phyloP scores from a whole-genome alignment of 495 filamentous ascomycete species.

The Chaetomium fimeti region DNA sequence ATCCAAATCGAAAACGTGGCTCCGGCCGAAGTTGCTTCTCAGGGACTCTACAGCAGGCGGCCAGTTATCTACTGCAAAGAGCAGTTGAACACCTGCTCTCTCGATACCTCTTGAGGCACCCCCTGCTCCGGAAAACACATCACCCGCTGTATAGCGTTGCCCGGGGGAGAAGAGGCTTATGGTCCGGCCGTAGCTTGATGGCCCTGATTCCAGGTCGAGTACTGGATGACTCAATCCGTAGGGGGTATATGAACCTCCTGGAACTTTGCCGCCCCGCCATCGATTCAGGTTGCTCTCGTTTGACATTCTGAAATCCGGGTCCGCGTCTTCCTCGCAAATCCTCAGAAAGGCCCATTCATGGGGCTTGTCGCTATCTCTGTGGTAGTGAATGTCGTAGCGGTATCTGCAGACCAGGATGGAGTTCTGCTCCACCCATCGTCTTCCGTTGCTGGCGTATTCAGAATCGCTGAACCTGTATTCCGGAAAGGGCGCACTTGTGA shows the following conservation, averaged over 20 bases:
- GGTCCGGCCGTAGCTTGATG: background rate
- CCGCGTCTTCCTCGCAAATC: slow-evolving; percentile 31
- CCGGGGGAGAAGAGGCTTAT: slow-evolving; percentile 20
- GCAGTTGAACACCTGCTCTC: slow-evolving; percentile 58
- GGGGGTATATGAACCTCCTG: slow-evolving; percentile 36
- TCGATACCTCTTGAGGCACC: slow-evolving; percentile 69
- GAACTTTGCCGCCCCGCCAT: slow-evolving; percentile 43
- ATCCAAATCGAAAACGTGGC: slow-evolving; percentile 43
- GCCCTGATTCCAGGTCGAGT: slow-evolving; percentile 16
- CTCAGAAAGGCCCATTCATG: slow-evolving; percentile 36
- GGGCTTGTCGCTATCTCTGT: slow-evolving; percentile 24
- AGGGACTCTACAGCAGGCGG: slow-evolving; percentile 57
- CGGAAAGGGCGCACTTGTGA: slow-evolving; percentile 55
- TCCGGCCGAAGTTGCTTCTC: slow-evolving; percentile 55
- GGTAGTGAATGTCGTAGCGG: slow-evolving; percentile 31
- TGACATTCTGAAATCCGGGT: background rate
- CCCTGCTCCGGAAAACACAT: slow-evolving; percentile 75
- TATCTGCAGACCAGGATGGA: slow-evolving; percentile 45
- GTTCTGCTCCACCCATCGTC: slow-evolving; percentile 28
- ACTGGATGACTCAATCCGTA: background rate
- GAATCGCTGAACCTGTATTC: slow-evolving; percentile 30
- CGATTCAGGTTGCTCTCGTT: slow-evolving; percentile 30
- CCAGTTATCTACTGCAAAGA: slow-evolving; percentile 64
- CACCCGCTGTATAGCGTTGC: slow-evolving; percentile 62
- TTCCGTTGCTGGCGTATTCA: slow-evolving; percentile 3